These are phyloP conservation scores for Ormosia emarginata DNA, from an alignment of 306 rosid species.

Conservation along the genomic window DNA sequence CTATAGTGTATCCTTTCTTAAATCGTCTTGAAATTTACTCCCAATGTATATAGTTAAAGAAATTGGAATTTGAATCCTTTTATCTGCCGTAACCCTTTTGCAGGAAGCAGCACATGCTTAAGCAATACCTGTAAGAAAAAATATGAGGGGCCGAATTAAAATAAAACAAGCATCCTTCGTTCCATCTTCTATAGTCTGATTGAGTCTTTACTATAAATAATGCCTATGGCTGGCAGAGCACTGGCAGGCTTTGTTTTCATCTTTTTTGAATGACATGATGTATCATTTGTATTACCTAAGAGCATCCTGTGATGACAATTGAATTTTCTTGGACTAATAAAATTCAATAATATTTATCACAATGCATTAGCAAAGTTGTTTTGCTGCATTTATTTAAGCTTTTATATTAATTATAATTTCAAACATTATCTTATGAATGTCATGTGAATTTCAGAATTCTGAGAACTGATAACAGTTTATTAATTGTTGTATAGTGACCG, in stretches of 20 bases:
- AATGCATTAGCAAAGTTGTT: slow-evolving; percentile 6
- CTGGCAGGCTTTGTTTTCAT: not conserved
- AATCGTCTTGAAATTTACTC: not conserved
- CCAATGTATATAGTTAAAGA: not conserved
- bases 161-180: not conserved
- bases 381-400: slow-evolving; percentile 8
- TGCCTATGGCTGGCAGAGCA: not conserved
- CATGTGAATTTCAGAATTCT: slow-evolving; percentile 3
- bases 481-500: slow-evolving; percentile 60
- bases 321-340: not conserved
- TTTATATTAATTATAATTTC: not conserved
- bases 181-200: not conserved
- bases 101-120: not conserved
- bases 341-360: not conserved
- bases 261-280: not conserved
- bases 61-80: not conserved
- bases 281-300: not conserved
- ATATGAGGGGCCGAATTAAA: not conserved
- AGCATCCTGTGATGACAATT: not conserved
- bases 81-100: not conserved
- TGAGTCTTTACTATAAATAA: not conserved
- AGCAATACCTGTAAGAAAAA: not conserved
- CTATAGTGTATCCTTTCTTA: not conserved
- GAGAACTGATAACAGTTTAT: slow-evolving; percentile 13
- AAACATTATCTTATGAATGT: not conserved